Evolutionary conservation across 176 grass and related monocot species (phyloP).

Genomic region (Saccharum officinarum): DNA sequence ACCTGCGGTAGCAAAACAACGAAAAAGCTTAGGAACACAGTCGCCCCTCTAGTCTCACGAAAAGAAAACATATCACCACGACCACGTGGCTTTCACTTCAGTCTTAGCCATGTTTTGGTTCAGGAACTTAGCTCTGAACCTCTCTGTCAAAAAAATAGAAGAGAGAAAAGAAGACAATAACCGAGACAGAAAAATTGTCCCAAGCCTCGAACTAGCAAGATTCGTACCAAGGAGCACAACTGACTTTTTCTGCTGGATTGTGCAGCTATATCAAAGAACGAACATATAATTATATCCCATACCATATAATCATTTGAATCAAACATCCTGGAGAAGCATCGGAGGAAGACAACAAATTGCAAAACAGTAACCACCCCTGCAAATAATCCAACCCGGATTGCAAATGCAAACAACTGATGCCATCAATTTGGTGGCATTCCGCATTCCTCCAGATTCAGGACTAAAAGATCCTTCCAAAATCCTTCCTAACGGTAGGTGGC

Average conservation of each 20-base stretch:
- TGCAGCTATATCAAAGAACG: conserved; percentile 20
- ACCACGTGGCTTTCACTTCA: background rate
- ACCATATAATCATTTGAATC: conserved; percentile 35
- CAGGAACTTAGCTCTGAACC: background rate
- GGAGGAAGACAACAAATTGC: conserved; percentile 50
- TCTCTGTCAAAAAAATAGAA: background rate
- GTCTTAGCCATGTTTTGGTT: background rate
- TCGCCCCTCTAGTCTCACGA: background rate
- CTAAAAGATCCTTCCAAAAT: conserved; percentile 81
- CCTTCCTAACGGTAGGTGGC: conserved; percentile 63
- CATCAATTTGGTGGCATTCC: conserved; percentile 60
- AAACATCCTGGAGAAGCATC: conserved; percentile 15
- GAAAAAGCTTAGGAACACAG: background rate
- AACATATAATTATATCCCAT: conserved; percentile 42
- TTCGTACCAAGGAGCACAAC: background rate
- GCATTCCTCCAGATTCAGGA: conserved; percentile 31
- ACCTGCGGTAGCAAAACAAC: background rate
- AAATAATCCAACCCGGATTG: conserved; percentile 59
- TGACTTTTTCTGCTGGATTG: background rate
- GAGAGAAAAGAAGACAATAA: background rate
- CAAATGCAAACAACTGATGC: conserved; percentile 52
- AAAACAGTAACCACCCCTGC: conserved; percentile 28
- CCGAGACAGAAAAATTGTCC: background rate
- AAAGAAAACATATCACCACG: background rate
- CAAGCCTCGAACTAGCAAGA: background rate